Base-by-base conservation (phyloP, 805 yeast species). In the Torulaspora indica region DNA sequence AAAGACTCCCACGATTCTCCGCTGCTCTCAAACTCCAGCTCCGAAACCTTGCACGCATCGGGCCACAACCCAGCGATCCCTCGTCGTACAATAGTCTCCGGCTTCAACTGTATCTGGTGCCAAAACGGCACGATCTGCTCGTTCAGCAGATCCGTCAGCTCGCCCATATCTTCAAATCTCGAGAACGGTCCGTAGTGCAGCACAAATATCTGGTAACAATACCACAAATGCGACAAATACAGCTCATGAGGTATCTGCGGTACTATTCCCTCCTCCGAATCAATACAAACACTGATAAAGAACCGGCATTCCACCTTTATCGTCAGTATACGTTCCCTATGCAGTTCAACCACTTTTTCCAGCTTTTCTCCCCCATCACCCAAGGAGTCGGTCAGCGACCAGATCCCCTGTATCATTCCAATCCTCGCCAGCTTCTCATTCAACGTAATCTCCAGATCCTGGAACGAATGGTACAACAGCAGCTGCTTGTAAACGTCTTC, bases 391-490 rank as follows among this genome's bases (percentile, higher is more conserved):
- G 58, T 56, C 17, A 61, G 51, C 1, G 54, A 43, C 64, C 62
- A 64, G 17, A 69, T 52, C 2, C 75, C 78, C 41, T 72, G 72
- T 3, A 73, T 60, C 24, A 74, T 53, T 1, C 78, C 77, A 14
- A 74, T 60, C 17, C 61, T 63, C 22, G 70, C 52, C 28, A 72
- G 51, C 48, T 69, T 64, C 5, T 60, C 66, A 48, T 71, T 65
- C 9, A 58, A 48, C 9, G 63, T 41, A 35, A 34, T 40, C 15
- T 52, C 55, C 1, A 43, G 33, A 7, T 34, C 52, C 3, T 45
- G 41, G 40, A 64, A 61, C 10, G 52, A 63, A 51, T 61, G 68
- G 50, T 55, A 68, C 43, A 58, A 61, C 34, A 73, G 48, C 17
- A 73, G 49, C 46, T 70, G 66, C 32, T 63, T 57, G 20, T 57